Evolutionary conservation across 2,329 filamentous ascomycete genomes (phyloP).

Genomic region (Fusarium foetens): DNA sequence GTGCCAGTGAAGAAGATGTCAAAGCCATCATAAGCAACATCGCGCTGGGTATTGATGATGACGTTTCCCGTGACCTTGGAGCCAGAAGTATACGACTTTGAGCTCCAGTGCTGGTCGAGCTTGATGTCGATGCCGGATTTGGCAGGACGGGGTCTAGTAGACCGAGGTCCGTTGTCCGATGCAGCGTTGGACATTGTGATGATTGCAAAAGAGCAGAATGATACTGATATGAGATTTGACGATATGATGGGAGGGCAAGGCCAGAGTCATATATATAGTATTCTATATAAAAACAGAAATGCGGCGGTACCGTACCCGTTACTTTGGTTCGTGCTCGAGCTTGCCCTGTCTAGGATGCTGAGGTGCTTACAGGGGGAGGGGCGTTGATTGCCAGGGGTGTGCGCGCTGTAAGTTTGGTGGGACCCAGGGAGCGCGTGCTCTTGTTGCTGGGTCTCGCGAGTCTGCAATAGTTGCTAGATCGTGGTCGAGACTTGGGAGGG

Average conservation of each 20-base stretch:
- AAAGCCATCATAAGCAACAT: constrained; percentile 61
- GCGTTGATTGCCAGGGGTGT: constrained; percentile 26
- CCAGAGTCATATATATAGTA: constrained; percentile 41
- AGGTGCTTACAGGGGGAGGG: constrained; percentile 35
- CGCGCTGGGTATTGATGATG: constrained; percentile 56
- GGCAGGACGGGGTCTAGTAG: constrained; percentile 27
- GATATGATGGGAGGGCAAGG: constrained; percentile 22
- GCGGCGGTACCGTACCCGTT: constrained; percentile 37
- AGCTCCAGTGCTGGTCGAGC: constrained; percentile 63
- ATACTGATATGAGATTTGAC: constrained; percentile 31
- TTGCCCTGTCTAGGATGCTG: constrained; percentile 33
- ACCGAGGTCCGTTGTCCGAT: constrained; percentile 41
- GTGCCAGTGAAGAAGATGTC: constrained; percentile 64
- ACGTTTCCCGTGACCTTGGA: constrained; percentile 62
- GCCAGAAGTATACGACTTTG: constrained; percentile 67
- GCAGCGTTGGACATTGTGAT: constrained; percentile 42
- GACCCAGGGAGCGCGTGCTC: constrained; percentile 25
- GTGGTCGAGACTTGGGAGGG: constrained; percentile 31
- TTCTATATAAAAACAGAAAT: constrained; percentile 32
- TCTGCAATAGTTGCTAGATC: constrained; percentile 34
- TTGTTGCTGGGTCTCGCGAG: constrained; percentile 30
- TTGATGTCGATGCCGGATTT: constrained; percentile 58
- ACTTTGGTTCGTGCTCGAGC: constrained; percentile 36
- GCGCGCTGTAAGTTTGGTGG: constrained; percentile 12
- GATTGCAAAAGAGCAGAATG: constrained; percentile 25